Evolutionary conservation across 1,284 basidiomycete genomes (phyloP).

Genomic region (Anthracocystis panici-leucophaei): DNA sequence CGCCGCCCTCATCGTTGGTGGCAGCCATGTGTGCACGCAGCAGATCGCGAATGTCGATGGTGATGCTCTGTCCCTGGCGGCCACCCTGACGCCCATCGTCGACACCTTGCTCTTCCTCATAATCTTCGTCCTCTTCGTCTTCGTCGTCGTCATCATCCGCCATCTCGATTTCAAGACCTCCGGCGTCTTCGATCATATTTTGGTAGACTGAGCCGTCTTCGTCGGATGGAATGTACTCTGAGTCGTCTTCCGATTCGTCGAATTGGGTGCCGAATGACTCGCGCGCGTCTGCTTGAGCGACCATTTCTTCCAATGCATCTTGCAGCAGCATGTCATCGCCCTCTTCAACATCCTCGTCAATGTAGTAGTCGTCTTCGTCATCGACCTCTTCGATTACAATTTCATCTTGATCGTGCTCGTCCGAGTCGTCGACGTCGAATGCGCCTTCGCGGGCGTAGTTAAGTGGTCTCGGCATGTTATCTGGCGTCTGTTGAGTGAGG

Average conservation of each 20-base stretch:
- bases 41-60: conserved; percentile 51
- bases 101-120: conserved; percentile 24
- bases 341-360: conserved; percentile 45
- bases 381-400: conserved; percentile 28
- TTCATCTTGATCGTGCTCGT: conserved; percentile 15
- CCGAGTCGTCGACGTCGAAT: conserved; percentile 34
- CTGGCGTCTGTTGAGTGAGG: too few relatives aligned
- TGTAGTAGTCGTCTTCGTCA: conserved; percentile 26
- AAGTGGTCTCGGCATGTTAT: conserved; percentile 12
- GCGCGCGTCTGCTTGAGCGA: conserved; percentile 38
- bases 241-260: conserved; percentile 44
- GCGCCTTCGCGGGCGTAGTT: conserved; percentile 27
- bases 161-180: conserved; percentile 42
- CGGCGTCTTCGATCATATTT: conserved; percentile 35
- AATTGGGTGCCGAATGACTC: conserved; percentile 31
- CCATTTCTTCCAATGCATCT: conserved; percentile 47
- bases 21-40: conserved; percentile 42
- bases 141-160: conserved; percentile 40
- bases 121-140: conserved; percentile 27
- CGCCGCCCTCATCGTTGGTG: conserved; percentile 12
- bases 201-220: conserved; percentile 31
- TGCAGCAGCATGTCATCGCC: conserved; percentile 45
- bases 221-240: conserved; percentile 34
- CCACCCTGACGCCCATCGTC: conserved; percentile 17
- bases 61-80: conserved; percentile 34